Conservation (phyloP, 345 rosid genomes). For the Anastatica hierochuntica region DNA sequence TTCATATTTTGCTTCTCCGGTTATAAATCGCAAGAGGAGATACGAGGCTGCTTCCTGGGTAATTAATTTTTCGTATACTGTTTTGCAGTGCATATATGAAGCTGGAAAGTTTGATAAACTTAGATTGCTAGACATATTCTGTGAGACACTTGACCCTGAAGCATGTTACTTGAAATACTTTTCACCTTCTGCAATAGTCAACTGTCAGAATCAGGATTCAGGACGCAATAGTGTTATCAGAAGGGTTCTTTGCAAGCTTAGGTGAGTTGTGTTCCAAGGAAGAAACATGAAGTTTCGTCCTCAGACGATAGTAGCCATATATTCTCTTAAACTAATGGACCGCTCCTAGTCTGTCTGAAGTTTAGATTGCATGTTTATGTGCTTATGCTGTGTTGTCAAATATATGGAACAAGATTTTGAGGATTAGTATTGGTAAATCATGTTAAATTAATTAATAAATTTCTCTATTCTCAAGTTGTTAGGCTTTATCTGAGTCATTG, state of each 20-base stretch:
- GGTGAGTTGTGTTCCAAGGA: conserved; percentile 37
- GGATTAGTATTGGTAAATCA: conserved; percentile 4
- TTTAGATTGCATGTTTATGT: conserved; percentile 2
- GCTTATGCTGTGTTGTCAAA: not conserved
- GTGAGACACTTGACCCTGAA: conserved; percentile 80
- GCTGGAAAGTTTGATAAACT: conserved; percentile 51
- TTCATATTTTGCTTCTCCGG: conserved; percentile 5
- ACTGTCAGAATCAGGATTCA: conserved; percentile 15
- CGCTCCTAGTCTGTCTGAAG: not conserved
- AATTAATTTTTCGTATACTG: not conserved
- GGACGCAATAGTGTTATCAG: conserved; percentile 32
- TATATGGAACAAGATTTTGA: not conserved
- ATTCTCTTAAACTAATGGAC: not conserved
- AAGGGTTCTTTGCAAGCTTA: conserved; percentile 47
- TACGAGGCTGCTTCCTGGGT: conserved; percentile 9
- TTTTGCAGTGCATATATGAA: conserved; percentile 66
- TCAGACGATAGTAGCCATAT: not conserved
- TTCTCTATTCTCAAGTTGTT: conserved; percentile 1
- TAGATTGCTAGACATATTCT: conserved; percentile 62
- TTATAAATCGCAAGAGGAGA: not conserved
- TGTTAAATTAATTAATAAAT: not conserved
- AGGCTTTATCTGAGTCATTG: not conserved
- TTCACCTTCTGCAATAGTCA: conserved; percentile 22
- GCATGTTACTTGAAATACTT: conserved; percentile 29
- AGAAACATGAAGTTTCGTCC: not conserved